Base-by-base conservation (phyloP, 2,329 filamentous ascomycete species). In the Tolypocladium pustulatum region DNA sequence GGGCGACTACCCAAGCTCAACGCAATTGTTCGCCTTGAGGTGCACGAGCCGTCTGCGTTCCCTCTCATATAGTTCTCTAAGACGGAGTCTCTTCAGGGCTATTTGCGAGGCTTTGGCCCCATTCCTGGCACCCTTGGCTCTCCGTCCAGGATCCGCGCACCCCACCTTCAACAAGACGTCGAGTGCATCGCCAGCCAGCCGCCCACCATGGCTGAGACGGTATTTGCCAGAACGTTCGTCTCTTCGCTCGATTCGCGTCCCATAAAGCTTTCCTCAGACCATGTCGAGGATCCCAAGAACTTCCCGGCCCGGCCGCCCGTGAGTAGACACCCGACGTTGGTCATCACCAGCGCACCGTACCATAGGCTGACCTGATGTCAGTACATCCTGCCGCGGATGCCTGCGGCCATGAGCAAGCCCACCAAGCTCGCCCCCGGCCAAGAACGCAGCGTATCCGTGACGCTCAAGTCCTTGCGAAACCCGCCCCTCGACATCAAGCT, bases 221-320 rank as follows among this genome's bases (percentile, higher is more conserved):
- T 85, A 56, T 97, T 97, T 73, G 88, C 91, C 66, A 91, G 89
- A 74, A 81, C 84, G 37, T 97, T 96, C 74, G 85, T 99, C 65
- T 79, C 86, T 57, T 82, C 85, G 27, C 83, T 97, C 62, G 91
- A 96, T 74, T 83, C 85, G 61, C 86, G 87, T 55, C 88, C 91
- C 9, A 73, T 86, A 66, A 95, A 92, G 78, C 83, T 97, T 63
- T 85, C 88, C n/a, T 79, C 89, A 63, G 91, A 97, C 73, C 89
- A 97, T 84, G 86, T 95, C 72, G 90, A 93, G 74, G 90, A 97
- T 69, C 85, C 90, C 55, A 86, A 86, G 67, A 84, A 81, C 64
- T 92, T 93, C 71, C 88, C 90, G 30, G 78, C 88, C 32, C 85
- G 89, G 62, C 81, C 85, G 64, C 88, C 91, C 20, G 93, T 97